Evolutionary conservation across 2,329 filamentous ascomycete species (phyloP), one percentile per base, ranked within the genome.

Genomic region (Fusarium sp.): DNA sequence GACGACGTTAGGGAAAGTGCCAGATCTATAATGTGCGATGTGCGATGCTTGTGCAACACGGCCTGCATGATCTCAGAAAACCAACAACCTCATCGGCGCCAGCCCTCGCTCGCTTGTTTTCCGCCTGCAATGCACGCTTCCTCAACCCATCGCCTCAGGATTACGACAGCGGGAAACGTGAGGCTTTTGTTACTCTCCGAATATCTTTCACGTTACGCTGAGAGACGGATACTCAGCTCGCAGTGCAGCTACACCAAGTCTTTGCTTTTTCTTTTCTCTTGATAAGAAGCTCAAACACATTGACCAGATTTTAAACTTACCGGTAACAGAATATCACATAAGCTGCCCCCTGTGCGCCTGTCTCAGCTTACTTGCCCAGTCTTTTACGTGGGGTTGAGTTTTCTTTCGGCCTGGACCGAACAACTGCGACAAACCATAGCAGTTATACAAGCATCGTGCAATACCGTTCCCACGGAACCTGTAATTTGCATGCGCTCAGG

Each of bases 31-130:
- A 74, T 62, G 65, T 61, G 69, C 55, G 44, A 69, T 65, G 59
- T 61, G 64, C 59, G 53, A 69, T 65, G 58, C 55, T 30, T 65
- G 74, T 75, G 67, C 65, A 39, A 74, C 72, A 63, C 61, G 66
- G 72, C 62, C 68, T 75, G 73, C 74, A 75, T 75, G 65, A 75
- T 75, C 74, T 75, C 50, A 69, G 65, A 71, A 61, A 65, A 65
- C 63, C 57, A 66, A 54, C 63, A 75, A 69, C 73, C 66, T 74
- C 64, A 67, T 64, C 70, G 58, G 62, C 58, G 44, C 58, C 66
- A 74, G 66, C 69, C 61, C 56, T 75, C 73, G 59, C 63, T 75
- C 70, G 73, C 73, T 75, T 75, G 69, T 65, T 61, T 59, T 51
- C 68, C 61, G 57, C 50, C 53, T 62, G 37, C 54, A 60, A 71